Percentiles rank a stretch among this genome's conserved stretches.
Evolutionary conservation across 1,139 yeast genomes (phyloP).

Genomic region (Meyerozyma carpophila): DNA sequence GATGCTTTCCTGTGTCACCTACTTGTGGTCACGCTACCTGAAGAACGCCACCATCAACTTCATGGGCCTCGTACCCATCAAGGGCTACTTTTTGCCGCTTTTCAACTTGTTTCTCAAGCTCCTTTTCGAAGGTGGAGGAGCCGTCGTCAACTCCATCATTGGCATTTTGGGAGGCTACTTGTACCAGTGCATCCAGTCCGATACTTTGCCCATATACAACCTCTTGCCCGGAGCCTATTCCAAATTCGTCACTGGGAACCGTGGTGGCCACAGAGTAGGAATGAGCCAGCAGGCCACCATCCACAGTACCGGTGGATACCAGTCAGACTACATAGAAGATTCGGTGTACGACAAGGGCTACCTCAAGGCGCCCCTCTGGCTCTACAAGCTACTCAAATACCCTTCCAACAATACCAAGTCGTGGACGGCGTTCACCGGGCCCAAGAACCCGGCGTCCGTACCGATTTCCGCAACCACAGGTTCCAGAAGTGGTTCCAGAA

Average conservation of each 20-base stretch:
- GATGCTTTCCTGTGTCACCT: slow-evolving; percentile 51
- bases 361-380: slow-evolving; percentile 37
- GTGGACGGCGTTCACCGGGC: slow-evolving; percentile 24
- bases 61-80: slow-evolving; percentile 49
- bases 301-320: slow-evolving; percentile 3
- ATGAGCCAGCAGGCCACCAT: slow-evolving; percentile 5
- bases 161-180: slow-evolving; percentile 54
- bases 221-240: slow-evolving; percentile 42
- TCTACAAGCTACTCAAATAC: slow-evolving; percentile 27
- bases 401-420: slow-evolving; percentile 24
- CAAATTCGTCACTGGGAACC: slow-evolving; percentile 8
- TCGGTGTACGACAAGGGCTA: slow-evolving; percentile 40
- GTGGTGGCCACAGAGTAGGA: slow-evolving; percentile 31
- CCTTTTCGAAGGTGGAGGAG: slow-evolving; percentile 35
- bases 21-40: slow-evolving; percentile 53
- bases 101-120: slow-evolving; percentile 47
- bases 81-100: slow-evolving; percentile 55
- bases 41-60: slow-evolving; percentile 48
- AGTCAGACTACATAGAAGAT: slow-evolving; percentile 23
- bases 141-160: slow-evolving; percentile 35
- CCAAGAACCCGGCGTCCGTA: not conserved
- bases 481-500: not conserved
- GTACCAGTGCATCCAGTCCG: slow-evolving; percentile 56
- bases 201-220: slow-evolving; percentile 42
- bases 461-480: not conserved